Conservation (phyloP, 2,329 filamentous ascomycete genomes). For the Fusarium sacchari region DNA sequence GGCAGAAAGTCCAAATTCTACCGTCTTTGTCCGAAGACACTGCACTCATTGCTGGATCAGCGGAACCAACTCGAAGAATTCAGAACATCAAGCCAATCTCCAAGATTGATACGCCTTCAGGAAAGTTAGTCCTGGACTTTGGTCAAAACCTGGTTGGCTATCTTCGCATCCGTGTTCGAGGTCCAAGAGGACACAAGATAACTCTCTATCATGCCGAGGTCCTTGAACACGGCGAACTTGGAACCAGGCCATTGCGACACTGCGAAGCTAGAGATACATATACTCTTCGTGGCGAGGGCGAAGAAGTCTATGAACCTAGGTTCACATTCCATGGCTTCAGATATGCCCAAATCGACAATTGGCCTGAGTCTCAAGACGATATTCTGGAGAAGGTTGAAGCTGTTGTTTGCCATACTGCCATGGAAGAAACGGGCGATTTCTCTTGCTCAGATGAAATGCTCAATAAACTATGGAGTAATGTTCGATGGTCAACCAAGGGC, state of each 20-base stretch:
- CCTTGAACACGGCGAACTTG: slow-evolving; percentile 9
- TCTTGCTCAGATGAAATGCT: slow-evolving; percentile 60
- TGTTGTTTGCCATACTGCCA: slow-evolving; percentile 60
- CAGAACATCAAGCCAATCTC: slow-evolving; percentile 45
- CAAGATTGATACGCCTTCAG: slow-evolving; percentile 49
- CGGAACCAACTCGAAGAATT: slow-evolving; percentile 52
- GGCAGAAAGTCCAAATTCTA: slow-evolving; percentile 42
- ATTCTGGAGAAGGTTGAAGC: slow-evolving; percentile 41
- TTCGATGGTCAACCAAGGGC: slow-evolving; percentile 63
- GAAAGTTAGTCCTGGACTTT: slow-evolving; percentile 8
- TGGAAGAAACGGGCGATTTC: slow-evolving; percentile 61
- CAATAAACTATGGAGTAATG: slow-evolving; percentile 65
- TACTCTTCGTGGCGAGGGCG: neutral
- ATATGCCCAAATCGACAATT: slow-evolving; percentile 58
- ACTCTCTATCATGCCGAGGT: slow-evolving; percentile 13
- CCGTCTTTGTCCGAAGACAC: neutral
- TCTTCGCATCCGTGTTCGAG: neutral
- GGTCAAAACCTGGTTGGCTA: slow-evolving; percentile 14
- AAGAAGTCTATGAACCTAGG: slow-evolving; percentile 50
- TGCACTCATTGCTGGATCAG: slow-evolving; percentile 48
- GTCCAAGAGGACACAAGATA: neutral
- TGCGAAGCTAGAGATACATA: neutral
- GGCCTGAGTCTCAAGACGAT: slow-evolving; percentile 33
- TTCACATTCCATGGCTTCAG: slow-evolving; percentile 66
- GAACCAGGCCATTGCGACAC: neutral